phyloP scores from a whole-genome alignment of 305 asterid species.

The Striga hermonthica region DNA sequence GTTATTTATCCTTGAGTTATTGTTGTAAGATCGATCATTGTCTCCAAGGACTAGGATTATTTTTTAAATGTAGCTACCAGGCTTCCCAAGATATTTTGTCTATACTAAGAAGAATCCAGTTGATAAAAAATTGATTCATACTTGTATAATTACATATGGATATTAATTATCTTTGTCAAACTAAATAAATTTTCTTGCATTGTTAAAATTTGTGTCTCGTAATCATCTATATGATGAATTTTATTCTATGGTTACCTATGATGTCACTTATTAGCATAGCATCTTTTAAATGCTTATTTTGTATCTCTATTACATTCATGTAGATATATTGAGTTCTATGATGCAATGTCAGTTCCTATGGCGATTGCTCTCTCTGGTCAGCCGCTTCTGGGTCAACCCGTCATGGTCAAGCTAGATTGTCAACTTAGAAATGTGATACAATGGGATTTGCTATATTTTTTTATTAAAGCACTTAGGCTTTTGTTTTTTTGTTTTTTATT shows the following conservation, averaged over 20 bases:
- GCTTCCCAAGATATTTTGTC: conserved; percentile 12
- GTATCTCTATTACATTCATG: conserved; percentile 15
- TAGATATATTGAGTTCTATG: conserved; percentile 73
- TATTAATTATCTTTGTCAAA: not conserved
- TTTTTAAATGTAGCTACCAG: not conserved
- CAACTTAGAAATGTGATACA: too few species aligned
- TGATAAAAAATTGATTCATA: not conserved
- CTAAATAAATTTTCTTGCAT: conserved; percentile 22
- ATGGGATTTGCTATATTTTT: too few species aligned
- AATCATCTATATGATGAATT: conserved; percentile 21
- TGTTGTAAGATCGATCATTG: conserved; percentile 14
- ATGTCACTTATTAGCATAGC: not conserved
- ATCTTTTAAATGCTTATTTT: conserved; percentile 25
- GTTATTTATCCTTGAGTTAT: conserved; percentile 9
- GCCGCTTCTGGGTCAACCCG: conserved; percentile 65
- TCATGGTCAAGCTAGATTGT: conserved; percentile 59
- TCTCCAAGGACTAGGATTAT: conserved; percentile 1
- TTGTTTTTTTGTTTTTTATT: too few species aligned
- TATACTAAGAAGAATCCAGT: conserved; percentile 9
- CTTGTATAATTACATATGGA: not conserved
- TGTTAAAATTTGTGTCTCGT: conserved; percentile 5
- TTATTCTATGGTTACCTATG: not conserved
- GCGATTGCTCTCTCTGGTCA: conserved; percentile 77
- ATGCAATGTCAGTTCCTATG: conserved; percentile 71
- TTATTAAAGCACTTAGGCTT: too few species aligned